A percentile compares a stretch with the other conserved stretches of the same genome.
Evolutionary conservation across 169 alveolate species (phyloP).

Genomic region (Eimeria falciformis): DNA sequence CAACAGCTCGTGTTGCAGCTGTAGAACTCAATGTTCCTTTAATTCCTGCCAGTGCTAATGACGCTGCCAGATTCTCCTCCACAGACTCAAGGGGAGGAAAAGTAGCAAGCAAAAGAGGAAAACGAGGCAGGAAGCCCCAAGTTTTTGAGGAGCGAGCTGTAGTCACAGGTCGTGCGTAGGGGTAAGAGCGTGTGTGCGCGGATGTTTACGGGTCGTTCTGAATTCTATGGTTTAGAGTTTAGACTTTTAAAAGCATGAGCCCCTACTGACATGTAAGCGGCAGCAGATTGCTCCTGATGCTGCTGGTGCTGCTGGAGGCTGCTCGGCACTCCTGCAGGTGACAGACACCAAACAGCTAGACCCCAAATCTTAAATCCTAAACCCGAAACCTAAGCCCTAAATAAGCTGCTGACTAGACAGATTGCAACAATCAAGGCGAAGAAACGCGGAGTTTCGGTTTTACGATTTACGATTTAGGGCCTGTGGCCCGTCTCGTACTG

Average conservation of each 20-base stretch:
- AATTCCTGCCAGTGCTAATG: background rate
- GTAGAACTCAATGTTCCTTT: background rate
- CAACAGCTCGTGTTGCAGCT: background rate
- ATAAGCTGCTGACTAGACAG: background rate
- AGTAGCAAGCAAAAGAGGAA: background rate
- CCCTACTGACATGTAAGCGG: background rate
- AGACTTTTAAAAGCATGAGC: no score
- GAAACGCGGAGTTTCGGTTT: background rate
- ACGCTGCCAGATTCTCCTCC: slow-evolving; percentile 27
- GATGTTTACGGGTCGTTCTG: background rate
- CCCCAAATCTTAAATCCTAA: background rate
- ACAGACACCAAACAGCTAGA: background rate
- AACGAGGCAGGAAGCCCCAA: background rate
- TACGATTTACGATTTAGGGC: no score
- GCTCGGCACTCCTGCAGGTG: background rate
- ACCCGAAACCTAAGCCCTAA: background rate
- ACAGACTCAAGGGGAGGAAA: background rate
- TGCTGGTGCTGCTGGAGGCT: slow-evolving; percentile 5
- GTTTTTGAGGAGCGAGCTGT: background rate
- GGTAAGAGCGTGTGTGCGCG: background rate
- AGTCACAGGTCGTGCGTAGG: background rate
- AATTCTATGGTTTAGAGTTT: slow-evolving; percentile 2
- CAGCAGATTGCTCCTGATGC: background rate
- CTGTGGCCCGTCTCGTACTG: no score
- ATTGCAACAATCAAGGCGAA: background rate